phyloP scores from a whole-genome alignment of 345 rosid genomes.

The Corymbia maculata region DNA sequence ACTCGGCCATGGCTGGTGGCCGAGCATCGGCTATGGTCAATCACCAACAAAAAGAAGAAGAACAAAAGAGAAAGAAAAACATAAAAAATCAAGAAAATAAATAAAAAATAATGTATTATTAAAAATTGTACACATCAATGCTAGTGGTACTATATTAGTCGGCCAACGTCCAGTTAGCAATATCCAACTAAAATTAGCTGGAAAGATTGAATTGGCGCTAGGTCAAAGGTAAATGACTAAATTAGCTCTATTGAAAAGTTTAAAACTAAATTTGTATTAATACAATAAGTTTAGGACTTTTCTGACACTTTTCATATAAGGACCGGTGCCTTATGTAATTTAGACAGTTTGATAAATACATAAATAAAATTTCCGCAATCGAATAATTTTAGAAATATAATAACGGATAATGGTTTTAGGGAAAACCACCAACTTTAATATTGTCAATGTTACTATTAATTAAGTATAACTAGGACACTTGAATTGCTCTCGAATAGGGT shows the following conservation, averaged over 20 bases:
- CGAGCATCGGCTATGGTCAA: background rate
- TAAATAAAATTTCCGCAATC: background rate
- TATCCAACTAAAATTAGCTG: too few relatives aligned
- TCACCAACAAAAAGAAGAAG: background rate
- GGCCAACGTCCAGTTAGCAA: fast-evolving
- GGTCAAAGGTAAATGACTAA: too few relatives aligned
- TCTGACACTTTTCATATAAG: background rate
- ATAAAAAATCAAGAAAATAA: too few relatives aligned
- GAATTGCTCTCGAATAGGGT: background rate
- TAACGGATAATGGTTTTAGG: background rate
- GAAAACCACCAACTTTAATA: background rate
- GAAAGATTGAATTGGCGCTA: too few relatives aligned
- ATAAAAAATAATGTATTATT: too few relatives aligned
- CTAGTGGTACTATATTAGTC: fast-evolving
- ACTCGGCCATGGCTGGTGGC: background rate
- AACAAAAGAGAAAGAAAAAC: background rate
- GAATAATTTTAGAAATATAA: background rate
- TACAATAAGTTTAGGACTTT: too few relatives aligned
- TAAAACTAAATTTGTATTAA: too few relatives aligned
- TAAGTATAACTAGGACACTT: background rate
- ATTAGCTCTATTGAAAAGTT: background rate
- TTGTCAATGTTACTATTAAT: background rate
- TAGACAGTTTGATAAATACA: background rate
- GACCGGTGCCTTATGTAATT: background rate
- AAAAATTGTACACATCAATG: too few relatives aligned